Conservation (phyloP, 495 filamentous ascomycete species). For the Tricharina praecox region DNA sequence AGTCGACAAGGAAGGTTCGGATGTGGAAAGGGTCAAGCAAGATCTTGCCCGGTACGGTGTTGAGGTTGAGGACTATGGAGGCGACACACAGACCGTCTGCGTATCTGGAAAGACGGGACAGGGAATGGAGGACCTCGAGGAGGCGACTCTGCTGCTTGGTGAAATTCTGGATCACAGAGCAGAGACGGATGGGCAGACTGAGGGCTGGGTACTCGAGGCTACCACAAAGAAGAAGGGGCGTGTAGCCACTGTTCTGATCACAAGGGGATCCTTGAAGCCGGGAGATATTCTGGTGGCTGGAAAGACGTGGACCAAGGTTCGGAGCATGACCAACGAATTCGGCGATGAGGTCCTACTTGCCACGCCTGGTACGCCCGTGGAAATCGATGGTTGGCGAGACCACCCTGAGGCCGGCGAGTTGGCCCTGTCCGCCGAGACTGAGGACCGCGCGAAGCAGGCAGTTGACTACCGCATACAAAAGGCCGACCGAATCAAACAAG, state of each 20-base stretch:
- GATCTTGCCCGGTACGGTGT: constrained; percentile 74
- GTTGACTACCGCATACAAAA: constrained; percentile 55
- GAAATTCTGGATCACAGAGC: constrained; percentile 84
- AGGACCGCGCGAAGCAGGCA: constrained; percentile 66
- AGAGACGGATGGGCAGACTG: constrained; percentile 54
- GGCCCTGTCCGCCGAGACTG: constrained; percentile 62
- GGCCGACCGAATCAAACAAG: constrained; percentile 35
- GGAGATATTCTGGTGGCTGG: constrained; percentile 85
- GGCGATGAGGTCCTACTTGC: constrained; percentile 54
- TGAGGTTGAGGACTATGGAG: constrained; percentile 87
- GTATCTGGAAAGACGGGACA: constrained; percentile 88
- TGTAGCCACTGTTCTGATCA: constrained; percentile 75
- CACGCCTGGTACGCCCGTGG: constrained; percentile 75
- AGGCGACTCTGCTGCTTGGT: constrained; percentile 62
- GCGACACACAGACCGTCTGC: constrained; percentile 77
- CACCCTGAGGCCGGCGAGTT: constrained; percentile 78
- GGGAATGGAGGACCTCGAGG: constrained; percentile 84
- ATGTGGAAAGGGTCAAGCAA: constrained; percentile 65
- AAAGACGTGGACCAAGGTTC: constrained; percentile 64
- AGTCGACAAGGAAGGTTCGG: constrained; percentile 69
- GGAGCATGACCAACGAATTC: constrained; percentile 69
- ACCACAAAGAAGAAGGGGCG: constrained; percentile 73
- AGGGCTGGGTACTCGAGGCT: constrained; percentile 93
- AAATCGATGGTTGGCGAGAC: constrained; percentile 87
- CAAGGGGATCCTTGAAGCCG: constrained; percentile 62